A percentile compares a stretch with the other conserved stretches of the same genome.
phyloP scores from a whole-genome alignment of 2,329 filamentous ascomycete species.

The Colletotrichum cuscutae region DNA sequence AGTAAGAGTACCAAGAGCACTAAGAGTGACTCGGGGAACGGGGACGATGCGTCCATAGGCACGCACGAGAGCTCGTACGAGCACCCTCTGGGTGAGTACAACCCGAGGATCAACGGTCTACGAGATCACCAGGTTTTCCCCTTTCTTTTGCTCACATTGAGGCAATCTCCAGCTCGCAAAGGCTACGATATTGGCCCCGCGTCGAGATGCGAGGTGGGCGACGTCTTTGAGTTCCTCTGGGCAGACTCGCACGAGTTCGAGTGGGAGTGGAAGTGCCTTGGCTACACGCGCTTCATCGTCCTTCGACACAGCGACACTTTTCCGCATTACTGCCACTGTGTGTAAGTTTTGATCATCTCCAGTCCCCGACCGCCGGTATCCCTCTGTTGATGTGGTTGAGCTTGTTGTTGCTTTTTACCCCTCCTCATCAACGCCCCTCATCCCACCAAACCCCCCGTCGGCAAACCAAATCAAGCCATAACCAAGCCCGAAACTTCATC shows the following conservation, averaged over 20 bases:
- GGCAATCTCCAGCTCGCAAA: constrained; percentile 24
- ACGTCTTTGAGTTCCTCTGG: constrained; percentile 34
- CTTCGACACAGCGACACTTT: constrained; percentile 33
- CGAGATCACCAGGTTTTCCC: neutral
- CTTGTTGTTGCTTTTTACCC: neutral
- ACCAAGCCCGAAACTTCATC: neutral
- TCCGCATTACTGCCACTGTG: constrained; percentile 31
- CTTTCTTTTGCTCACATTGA: constrained; percentile 15
- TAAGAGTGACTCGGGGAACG: constrained; percentile 35
- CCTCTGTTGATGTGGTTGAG: neutral
- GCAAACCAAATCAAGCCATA: neutral
- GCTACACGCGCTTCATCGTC: constrained; percentile 33
- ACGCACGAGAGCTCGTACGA: constrained; percentile 34
- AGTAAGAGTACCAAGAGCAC: constrained; percentile 35
- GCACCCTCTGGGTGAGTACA: constrained; percentile 33
- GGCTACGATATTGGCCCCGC: constrained; percentile 34
- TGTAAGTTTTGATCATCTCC: constrained; percentile 16
- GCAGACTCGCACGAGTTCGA: constrained; percentile 34
- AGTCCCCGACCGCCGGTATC: neutral
- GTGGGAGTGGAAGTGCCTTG: constrained; percentile 34
- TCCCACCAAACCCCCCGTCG: neutral
- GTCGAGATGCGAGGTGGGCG: constrained; percentile 25
- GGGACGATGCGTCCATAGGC: constrained; percentile 34
- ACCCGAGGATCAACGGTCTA: neutral
- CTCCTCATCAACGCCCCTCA: neutral